Conservation (phyloP, 805 yeast species). For the Yarrowia sp. region DNA sequence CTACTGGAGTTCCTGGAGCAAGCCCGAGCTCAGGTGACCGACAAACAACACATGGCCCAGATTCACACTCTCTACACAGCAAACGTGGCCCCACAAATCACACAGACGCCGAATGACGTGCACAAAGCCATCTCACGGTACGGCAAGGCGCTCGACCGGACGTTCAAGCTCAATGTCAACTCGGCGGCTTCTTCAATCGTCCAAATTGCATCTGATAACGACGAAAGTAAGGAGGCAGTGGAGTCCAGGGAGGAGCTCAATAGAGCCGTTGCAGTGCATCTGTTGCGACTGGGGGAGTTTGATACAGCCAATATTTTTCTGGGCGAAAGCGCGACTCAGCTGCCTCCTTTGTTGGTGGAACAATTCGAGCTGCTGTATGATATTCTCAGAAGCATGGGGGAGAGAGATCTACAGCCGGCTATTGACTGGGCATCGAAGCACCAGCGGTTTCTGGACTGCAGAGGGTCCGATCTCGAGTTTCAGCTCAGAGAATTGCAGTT, state of each 20-base stretch:
- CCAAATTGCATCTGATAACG: neutral
- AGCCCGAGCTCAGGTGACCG: slow-evolving; percentile 33
- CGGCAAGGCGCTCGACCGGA: slow-evolving; percentile 39
- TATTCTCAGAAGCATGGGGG: slow-evolving; percentile 43
- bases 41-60: slow-evolving; percentile 27
- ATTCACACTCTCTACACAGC: neutral
- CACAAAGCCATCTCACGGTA: slow-evolving; percentile 36
- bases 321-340: slow-evolving; percentile 38
- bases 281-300: slow-evolving; percentile 49
- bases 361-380: slow-evolving; percentile 46
- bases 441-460: slow-evolving; percentile 35
- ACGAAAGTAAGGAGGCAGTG: slow-evolving; percentile 16
- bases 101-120: slow-evolving; percentile 35
- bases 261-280: slow-evolving; percentile 47
- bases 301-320: slow-evolving; percentile 39
- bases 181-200: slow-evolving; percentile 13
- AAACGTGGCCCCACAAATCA: slow-evolving; percentile 22
- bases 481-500: slow-evolving; percentile 47
- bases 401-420: slow-evolving; percentile 46
- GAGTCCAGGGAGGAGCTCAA: slow-evolving; percentile 38
- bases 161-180: slow-evolving; percentile 22
- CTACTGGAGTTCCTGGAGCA: slow-evolving; percentile 35
- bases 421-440: slow-evolving; percentile 47
- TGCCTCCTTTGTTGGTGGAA: slow-evolving; percentile 38
- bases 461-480: slow-evolving; percentile 48